Base-by-base conservation (phyloP, 805 yeast species). In the Spencermartinsiella europaea region DNA sequence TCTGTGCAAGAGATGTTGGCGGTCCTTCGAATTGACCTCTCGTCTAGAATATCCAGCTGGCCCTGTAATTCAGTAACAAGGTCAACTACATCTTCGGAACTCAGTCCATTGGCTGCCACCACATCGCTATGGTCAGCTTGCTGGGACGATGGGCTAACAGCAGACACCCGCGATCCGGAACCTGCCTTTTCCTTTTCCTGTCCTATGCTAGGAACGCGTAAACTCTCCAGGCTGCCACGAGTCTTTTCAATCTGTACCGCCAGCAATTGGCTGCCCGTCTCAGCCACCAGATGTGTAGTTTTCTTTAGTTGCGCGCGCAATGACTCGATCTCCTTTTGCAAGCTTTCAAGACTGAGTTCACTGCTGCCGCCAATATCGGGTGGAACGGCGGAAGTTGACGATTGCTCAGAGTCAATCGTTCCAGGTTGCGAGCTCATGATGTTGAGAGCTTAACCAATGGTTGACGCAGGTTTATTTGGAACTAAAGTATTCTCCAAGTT, bases 61-160 rank as follows among this genome's bases (percentile, higher is more conserved):
- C 86, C 85, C 65, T 90, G 97, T 46, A 90, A 68, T 64, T 90
- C 98, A 8, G 86, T 87, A 12, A 89, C 97, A 39, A 90, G 71
- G 60, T 87, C 91, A 2, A 85, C 85, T 10, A 90, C 68, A 60
- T 91, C 98, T 48, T 85, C 95, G 54, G 86, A 83, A 2, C 91
- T 80, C 33, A 81, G 86, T 53, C 74, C 81, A 52, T 83, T 87
- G 2, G 74, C 62, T 1, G 78, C 61, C 49, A 78, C 83, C 15
- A 35, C 33, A 2, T 21, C 42, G 48, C 20, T 21, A 42, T 35
- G 44, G 55, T 58, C 19, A 2, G 25, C 22, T 16, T 12, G n/a
- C 17, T 22, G 8, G 25, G 15, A 5, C 15, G 25, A 8, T 3
- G 35, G 16, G 19, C 15, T 17, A 7, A 19, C 15, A 14, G 31